These are phyloP conservation scores for Symbiodinium pilosum DNA, from an alignment of 73 alveolate species.

Conservation along the genomic window DNA sequence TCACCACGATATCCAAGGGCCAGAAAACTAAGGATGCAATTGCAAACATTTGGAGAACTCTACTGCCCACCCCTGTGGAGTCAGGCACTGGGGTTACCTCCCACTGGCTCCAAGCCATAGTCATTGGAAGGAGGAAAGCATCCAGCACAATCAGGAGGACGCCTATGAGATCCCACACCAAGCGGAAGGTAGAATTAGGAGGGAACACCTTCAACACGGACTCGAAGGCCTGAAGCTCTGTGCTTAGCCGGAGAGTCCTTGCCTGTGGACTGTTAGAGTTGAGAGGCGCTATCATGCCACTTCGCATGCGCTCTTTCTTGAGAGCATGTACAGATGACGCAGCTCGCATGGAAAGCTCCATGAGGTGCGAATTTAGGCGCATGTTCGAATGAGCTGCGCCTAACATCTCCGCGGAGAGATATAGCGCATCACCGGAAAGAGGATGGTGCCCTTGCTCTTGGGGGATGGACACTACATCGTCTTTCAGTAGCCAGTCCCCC, in stretches of 20 bases:
- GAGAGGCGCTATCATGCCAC: neutral
- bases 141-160: constrained; percentile 41
- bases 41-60: constrained; percentile 44
- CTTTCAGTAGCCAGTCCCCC: constrained; percentile 2
- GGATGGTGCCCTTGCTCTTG: neutral
- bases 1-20: constrained; percentile 40
- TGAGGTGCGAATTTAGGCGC: constrained; percentile 6
- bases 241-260: neutral
- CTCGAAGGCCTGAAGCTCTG: neutral
- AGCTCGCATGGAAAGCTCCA: constrained; percentile 22
- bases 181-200: neutral
- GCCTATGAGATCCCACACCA: constrained; percentile 41
- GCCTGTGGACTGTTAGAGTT: neutral
- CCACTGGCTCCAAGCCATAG: constrained; percentile 3
- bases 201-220: neutral
- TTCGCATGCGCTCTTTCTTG: neutral
- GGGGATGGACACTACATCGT: neutral
- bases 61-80: neutral
- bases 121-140: constrained; percentile 39
- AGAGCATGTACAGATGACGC: neutral
- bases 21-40: constrained; percentile 30
- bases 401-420: neutral
- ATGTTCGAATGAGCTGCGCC: constrained; percentile 16
- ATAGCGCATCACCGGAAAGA: neutral
- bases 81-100: neutral